Evolutionary conservation across 371 early-diverging fungal species (phyloP).

Genomic region (Syncephalis fuscata): DNA sequence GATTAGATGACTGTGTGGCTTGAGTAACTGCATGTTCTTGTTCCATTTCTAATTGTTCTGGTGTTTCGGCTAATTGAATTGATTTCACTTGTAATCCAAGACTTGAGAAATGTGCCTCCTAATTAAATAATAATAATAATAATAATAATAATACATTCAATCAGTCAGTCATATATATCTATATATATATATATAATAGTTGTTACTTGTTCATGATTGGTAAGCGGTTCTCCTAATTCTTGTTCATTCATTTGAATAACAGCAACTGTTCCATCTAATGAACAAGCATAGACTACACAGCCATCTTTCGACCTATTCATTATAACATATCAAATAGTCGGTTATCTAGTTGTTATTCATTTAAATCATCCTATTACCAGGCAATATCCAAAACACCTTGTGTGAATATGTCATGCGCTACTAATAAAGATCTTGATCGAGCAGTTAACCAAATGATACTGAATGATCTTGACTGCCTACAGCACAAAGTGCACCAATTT

Average conservation of each 20-base stretch:
- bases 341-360: neutral
- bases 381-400: constrained; percentile 76
- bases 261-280: constrained; percentile 84
- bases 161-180: too few species aligned
- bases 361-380: constrained; percentile 34
- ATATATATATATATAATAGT: neutral
- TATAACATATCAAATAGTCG: neutral
- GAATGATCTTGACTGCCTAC: constrained; percentile 85
- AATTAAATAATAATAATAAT: neutral
- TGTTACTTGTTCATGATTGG: constrained; percentile 37
- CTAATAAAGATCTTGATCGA: constrained; percentile 52
- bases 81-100: constrained; percentile 51
- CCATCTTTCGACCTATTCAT: constrained; percentile 54
- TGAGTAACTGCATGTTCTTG: constrained; percentile 25
- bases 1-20: constrained; percentile 13
- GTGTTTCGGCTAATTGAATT: constrained; percentile 36
- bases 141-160: too few species aligned
- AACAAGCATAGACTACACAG: constrained; percentile 59
- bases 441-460: constrained; percentile 82
- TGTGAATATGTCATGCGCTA: constrained; percentile 53
- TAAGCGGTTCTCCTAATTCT: constrained; percentile 49
- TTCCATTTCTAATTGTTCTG: constrained; percentile 46
- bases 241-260: constrained; percentile 39
- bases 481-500: constrained; percentile 52
- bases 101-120: constrained; percentile 39